These are phyloP conservation scores for Favolaschia claudopus DNA, from an alignment of 768 basidiomycete genomes.

Conservation along the genomic window DNA sequence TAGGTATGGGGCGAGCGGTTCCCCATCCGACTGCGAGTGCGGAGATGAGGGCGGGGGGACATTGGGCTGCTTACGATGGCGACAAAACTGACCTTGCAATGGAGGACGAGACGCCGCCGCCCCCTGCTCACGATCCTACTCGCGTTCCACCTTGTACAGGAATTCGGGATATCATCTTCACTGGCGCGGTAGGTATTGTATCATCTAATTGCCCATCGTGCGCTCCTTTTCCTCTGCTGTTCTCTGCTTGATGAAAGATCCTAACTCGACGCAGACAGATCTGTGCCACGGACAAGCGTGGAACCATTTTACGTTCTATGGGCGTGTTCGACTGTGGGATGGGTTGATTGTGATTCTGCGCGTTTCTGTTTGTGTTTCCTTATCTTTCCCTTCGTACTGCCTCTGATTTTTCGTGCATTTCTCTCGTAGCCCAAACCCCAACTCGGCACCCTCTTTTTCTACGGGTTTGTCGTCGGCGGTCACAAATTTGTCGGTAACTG, in stretches of 20 bases:
- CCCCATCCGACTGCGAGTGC: no score
- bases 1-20: constrained; percentile 29
- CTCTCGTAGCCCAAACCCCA: constrained; percentile 25
- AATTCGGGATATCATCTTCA: constrained; percentile 66
- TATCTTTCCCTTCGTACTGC: constrained; percentile 17
- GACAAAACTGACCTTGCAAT: constrained; percentile 25
- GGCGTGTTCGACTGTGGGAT: constrained; percentile 66
- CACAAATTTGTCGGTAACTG: constrained; percentile 77
- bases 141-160: constrained; percentile 52
- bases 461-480: constrained; percentile 73
- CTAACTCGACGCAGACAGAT: constrained; percentile 51
- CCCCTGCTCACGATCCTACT: constrained; percentile 25
- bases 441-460: constrained; percentile 58
- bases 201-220: no score
- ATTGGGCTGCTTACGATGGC: constrained; percentile 34
- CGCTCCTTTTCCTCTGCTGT: neutral
- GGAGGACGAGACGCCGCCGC: constrained; percentile 25
- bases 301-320: constrained; percentile 56
- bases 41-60: no score
- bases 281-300: constrained; percentile 53
- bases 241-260: constrained; percentile 3
- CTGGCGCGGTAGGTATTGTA: constrained; percentile 56
- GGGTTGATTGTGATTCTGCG: constrained; percentile 63
- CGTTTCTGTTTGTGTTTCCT: constrained; percentile 39
- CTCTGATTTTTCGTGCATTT: neutral